Evolutionary conservation across 2,329 filamentous ascomycete genomes (phyloP), one percentile per base, ranked within the genome.

Genomic region (Byssothecium circinans): DNA sequence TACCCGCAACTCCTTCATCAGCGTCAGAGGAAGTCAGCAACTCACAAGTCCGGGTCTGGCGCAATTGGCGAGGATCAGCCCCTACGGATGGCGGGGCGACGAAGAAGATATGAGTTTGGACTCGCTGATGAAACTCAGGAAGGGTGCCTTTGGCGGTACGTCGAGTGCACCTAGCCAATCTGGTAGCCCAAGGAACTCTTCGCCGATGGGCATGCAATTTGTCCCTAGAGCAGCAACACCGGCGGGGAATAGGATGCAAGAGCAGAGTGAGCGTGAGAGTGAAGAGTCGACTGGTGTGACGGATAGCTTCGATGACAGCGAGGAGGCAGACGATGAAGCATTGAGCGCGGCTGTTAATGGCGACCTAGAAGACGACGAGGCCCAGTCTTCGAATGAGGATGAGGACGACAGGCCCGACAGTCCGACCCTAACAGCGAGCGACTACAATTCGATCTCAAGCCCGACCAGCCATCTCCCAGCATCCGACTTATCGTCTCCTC

Each of bases 1-100:
- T 34, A 96, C 95, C 49, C 84, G 94, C 36, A 97, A 96, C 67
- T 95, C 89, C 1, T 83, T 95, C 49, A 88, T 95, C 75, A 89
- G 87, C 49, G 75, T 92, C 52, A 66, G 72, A 10, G 49, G 82
- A 77, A 47, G 81, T 75, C 47, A 67, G 27, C 72, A 78, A 0
- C 61, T 89, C 2, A 78, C 84, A 25, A 89, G 86, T 56, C 87
- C 89, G 0, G 87, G 87, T 0, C 76, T 95, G 19, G 87, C 88
- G 0, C 88, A 95, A 65, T 75, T 96, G 19, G 87, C 89, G 19
- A 53, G 69, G 6, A 66, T 83, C 43, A 78, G 75, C 43, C 72
- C 78, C 1, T 74, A 81, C 79, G 78, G 80, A 75, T 79, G 77
- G 55, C 64, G 51, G 1, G 19, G 36, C 20, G 71, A 70, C 5